Conservation (phyloP, 31 red algal genomes). For the Odonthalia washingtoniensis region DNA sequence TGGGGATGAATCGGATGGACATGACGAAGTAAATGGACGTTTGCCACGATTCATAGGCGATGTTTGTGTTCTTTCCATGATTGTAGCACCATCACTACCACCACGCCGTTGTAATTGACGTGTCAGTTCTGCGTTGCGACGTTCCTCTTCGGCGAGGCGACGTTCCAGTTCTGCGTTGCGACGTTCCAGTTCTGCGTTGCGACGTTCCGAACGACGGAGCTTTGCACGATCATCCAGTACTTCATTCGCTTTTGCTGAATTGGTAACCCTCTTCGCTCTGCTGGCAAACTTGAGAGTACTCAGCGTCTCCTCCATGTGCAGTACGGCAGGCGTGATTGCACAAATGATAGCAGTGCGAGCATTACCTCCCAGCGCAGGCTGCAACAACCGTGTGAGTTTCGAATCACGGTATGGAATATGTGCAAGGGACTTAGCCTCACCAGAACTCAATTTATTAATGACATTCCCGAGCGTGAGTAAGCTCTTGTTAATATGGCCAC, state of each 20-base stretch:
- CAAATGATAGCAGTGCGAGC: conserved; percentile 91
- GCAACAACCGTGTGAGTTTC: conserved; percentile 94
- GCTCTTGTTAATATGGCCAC: conserved; percentile 96
- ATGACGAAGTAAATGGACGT: too few species aligned
- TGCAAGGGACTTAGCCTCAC: conserved; percentile 45
- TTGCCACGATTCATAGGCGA: too few species aligned
- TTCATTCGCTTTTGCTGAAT: conserved; percentile 85
- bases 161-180: conserved; percentile 41
- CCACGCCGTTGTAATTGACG: too few species aligned
- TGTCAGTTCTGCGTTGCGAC: too few species aligned
- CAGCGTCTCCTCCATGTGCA: conserved; percentile 91
- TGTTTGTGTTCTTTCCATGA: too few species aligned
- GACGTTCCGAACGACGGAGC: conserved; percentile 66
- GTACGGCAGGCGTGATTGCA: conserved; percentile 84
- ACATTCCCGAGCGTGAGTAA: conserved; percentile 95
- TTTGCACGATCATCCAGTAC: conserved; percentile 94
- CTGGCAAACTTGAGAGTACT: conserved; percentile 97
- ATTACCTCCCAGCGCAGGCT: conserved; percentile 94
- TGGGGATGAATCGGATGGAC: too few species aligned
- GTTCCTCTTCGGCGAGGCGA: background rate
- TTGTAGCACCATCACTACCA: too few species aligned
- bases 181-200: conserved; percentile 21
- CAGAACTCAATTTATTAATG: conserved; percentile 92
- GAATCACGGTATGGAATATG: conserved; percentile 99
- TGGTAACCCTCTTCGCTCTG: conserved; percentile 93